A percentile compares a stretch with the other conserved stretches of the same genome.
Evolutionary conservation across 805 yeast genomes (phyloP).

Genomic region (Candida insectorum): DNA sequence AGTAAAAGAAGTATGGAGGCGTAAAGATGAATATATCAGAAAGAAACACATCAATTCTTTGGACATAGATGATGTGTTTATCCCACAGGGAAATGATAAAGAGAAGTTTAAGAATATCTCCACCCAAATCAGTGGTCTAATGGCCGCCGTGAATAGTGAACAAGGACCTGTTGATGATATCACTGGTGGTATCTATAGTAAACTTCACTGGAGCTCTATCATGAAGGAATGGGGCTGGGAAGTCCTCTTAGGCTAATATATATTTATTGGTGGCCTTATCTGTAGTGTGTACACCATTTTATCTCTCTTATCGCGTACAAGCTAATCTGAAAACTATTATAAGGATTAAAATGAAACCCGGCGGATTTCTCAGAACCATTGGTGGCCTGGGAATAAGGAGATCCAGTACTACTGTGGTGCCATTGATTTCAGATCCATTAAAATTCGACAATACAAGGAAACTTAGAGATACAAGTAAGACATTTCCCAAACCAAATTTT

Average conservation of each 20-base stretch:
- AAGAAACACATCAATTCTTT: constrained; percentile 18
- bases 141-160: constrained; percentile 33
- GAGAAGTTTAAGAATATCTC: constrained; percentile 23
- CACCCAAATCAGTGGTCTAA: constrained; percentile 35
- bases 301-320: too few relatives aligned
- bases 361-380: too few relatives aligned
- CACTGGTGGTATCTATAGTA: constrained; percentile 41
- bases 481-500: constrained; percentile 42
- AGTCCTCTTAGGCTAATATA: constrained; percentile 48
- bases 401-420: not conserved
- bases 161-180: constrained; percentile 29
- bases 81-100: constrained; percentile 14
- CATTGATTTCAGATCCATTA: constrained; percentile 22
- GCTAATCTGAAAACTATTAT: too few relatives aligned
- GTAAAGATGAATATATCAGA: constrained; percentile 46
- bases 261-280: too few relatives aligned
- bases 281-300: too few relatives aligned
- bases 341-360: too few relatives aligned
- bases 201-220: constrained; percentile 64
- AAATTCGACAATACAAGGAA: constrained; percentile 18
- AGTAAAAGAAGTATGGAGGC: constrained; percentile 67
- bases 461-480: constrained; percentile 21
- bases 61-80: constrained; percentile 12
- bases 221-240: constrained; percentile 82
- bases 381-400: too few relatives aligned